Conservation (phyloP, 495 filamentous ascomycete genomes). For the Lasiosphaeria hispida region DNA sequence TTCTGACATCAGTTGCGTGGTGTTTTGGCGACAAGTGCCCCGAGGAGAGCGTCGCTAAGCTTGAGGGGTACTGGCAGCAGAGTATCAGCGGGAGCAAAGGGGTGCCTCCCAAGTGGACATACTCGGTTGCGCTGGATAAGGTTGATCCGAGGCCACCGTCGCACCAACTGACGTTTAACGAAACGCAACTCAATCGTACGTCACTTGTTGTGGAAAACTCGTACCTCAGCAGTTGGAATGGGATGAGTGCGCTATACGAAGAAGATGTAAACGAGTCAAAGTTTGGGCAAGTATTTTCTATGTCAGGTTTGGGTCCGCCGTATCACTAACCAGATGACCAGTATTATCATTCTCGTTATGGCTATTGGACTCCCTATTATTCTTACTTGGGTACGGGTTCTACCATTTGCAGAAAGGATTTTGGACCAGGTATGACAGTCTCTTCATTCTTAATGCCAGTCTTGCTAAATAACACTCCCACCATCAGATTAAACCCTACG, state of each 20-base stretch:
- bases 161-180: conserved; percentile 3
- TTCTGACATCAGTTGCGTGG: conserved; percentile 11
- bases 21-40: conserved; percentile 6
- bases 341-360: conserved; percentile 1
- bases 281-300: not conserved
- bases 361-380: conserved; percentile 2
- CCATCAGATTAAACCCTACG: conserved; percentile 6
- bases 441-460: not conserved
- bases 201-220: not conserved
- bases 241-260: not conserved
- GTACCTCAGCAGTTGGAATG: conserved; percentile 3
- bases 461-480: not conserved
- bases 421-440: not conserved
- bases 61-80: conserved; percentile 8
- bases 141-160: conserved; percentile 6
- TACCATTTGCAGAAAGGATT: not conserved
- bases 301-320: not conserved
- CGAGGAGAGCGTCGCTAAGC: conserved; percentile 4
- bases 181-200: not conserved
- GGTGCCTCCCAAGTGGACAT: conserved; percentile 1
- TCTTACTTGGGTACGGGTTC: not conserved
- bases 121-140: conserved; percentile 7
- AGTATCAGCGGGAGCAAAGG: not conserved
- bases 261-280: conserved; percentile 6
- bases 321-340: not conserved